Evolutionary conservation across 441 rosid species (phyloP).

Genomic region (Corymbia calophylla): DNA sequence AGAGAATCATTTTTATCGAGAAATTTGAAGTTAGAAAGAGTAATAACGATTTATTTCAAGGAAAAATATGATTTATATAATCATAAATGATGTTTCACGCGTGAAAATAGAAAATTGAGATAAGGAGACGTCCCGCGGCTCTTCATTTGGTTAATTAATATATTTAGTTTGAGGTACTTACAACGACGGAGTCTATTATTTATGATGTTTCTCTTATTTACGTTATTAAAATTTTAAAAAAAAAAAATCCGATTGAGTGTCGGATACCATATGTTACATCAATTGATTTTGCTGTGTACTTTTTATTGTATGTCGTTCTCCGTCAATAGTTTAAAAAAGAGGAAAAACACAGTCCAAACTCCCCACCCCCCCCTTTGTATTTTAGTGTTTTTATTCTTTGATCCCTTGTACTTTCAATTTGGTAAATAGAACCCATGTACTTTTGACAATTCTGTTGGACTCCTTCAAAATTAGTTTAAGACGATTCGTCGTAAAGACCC

Average conservation of each 20-base stretch:
- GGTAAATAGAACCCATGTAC: background rate
- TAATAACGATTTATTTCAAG: background rate
- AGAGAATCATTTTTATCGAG: background rate
- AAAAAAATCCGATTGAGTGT: background rate
- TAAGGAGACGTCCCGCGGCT: background rate
- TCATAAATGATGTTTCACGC: background rate
- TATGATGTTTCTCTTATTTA: background rate
- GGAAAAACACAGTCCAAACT: background rate
- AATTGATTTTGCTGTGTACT: background rate
- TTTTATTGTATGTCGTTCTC: background rate
- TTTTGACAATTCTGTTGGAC: background rate
- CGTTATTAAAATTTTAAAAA: background rate
- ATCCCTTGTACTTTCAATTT: background rate
- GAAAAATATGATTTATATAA: too few species aligned
- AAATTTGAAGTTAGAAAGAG: background rate
- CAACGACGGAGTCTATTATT: background rate
- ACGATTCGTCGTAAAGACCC: background rate
- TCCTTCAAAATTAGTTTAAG: background rate
- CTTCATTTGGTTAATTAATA: background rate
- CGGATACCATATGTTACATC: background rate
- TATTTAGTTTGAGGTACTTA: background rate
- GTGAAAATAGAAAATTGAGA: background rate
- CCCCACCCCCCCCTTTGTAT: background rate
- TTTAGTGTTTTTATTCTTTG: background rate
- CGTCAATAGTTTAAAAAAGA: background rate